phyloP scores from a whole-genome alignment of 805 yeast species.

The Starmera pachycereana region DNA sequence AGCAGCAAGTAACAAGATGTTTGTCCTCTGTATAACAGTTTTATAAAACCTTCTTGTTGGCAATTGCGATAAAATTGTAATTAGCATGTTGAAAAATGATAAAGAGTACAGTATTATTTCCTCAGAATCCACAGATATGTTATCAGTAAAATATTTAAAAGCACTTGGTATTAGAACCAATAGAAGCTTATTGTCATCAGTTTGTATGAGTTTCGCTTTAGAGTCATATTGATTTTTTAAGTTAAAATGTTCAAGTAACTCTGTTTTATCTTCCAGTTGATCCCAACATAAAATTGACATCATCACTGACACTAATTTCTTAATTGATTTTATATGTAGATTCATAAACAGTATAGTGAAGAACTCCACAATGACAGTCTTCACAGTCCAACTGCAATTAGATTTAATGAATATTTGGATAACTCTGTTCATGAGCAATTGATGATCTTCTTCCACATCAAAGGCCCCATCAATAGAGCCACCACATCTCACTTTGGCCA shows the following conservation, averaged over 20 bases:
- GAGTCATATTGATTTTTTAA: neutral
- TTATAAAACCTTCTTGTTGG: constrained; percentile 30
- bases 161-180: neutral
- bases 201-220: neutral
- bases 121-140: neutral
- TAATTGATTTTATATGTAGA: constrained; percentile 7
- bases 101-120: neutral
- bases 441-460: constrained; percentile 1
- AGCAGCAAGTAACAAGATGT: constrained; percentile 10
- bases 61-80: constrained; percentile 25
- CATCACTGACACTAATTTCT: constrained; percentile 17
- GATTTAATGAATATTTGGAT: neutral
- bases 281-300: constrained; percentile 26
- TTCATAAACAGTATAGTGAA: neutral
- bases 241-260: neutral
- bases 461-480: constrained; percentile 9
- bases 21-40: constrained; percentile 19
- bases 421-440: neutral
- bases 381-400: neutral
- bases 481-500: constrained; percentile 3
- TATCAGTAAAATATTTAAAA: neutral
- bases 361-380: neutral
- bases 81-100: constrained; percentile 16
- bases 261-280: constrained; percentile 12
- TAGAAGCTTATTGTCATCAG: neutral